Conservation (phyloP, 768 basidiomycete species). For the Chlorophyllum brunneum region DNA sequence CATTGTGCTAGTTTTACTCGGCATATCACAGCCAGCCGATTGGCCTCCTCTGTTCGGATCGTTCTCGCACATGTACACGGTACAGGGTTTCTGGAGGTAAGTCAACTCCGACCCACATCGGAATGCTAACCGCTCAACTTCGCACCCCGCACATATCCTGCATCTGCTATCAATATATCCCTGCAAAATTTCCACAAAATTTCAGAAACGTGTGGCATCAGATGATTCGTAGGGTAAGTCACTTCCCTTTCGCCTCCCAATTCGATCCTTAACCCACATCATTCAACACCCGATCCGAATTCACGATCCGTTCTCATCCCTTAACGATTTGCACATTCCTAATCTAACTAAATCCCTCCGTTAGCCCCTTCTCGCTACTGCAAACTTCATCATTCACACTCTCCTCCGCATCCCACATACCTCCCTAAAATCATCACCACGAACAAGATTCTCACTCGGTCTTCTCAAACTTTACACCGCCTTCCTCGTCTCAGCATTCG, state of each 20-base stretch:
- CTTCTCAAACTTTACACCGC: conserved; percentile 18
- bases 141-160: too few relatives aligned
- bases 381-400: conserved; percentile 14
- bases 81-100: conserved; percentile 39
- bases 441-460: conserved; percentile 9
- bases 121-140: conserved; percentile 2
- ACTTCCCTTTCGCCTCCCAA: neutral
- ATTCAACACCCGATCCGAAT: neutral
- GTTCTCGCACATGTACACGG: conserved; percentile 29
- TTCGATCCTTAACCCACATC: neutral
- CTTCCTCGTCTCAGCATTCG: conserved; percentile 28
- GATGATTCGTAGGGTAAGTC: conserved; percentile 28
- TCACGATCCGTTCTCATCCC: too few relatives aligned
- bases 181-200: neutral
- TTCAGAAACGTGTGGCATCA: conserved; percentile 32
- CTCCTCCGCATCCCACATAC: conserved; percentile 25
- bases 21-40: conserved; percentile 27
- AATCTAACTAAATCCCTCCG: neutral
- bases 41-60: conserved; percentile 37
- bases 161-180: too few relatives aligned
- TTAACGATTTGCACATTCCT: neutral
- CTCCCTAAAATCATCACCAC: conserved; percentile 21
- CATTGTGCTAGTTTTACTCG: conserved; percentile 20
- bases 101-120: conserved; percentile 6
- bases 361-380: neutral